phyloP scores from a whole-genome alignment of 179 eudicot species.

The Sideroxylon spinosum region DNA sequence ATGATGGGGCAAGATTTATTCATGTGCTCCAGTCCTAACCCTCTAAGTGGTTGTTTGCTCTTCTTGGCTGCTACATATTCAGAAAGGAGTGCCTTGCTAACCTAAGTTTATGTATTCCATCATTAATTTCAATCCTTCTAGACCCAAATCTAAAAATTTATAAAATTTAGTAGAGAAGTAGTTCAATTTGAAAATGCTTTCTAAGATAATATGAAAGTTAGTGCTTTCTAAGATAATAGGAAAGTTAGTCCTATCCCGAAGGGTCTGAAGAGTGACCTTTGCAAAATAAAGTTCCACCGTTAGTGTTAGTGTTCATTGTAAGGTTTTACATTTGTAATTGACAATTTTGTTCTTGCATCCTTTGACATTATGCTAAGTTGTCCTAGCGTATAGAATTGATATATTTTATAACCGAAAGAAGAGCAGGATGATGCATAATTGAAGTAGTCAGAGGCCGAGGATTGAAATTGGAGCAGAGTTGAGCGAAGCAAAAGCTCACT shows the following conservation, averaged over 20 bases:
- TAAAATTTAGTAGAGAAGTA: not conserved
- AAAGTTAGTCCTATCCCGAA: not conserved
- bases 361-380: no score
- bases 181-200: not conserved
- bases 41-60: constrained; percentile 68
- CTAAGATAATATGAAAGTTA: not conserved
- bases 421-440: no score
- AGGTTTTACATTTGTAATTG: no score
- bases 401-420: no score
- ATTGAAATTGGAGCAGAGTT: no score
- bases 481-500: no score
- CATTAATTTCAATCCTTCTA: not conserved
- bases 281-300: not conserved
- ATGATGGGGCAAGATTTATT: constrained; percentile 59
- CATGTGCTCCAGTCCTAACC: constrained; percentile 92
- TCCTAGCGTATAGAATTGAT: no score
- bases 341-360: no score
- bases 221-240: not conserved
- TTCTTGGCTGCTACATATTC: constrained; percentile 51
- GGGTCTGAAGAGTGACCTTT: not conserved
- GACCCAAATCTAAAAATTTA: not conserved
- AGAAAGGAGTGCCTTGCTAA: constrained; percentile 79
- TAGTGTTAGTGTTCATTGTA: not conserved
- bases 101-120: constrained; percentile 28
- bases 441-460: no score